phyloP scores from a whole-genome alignment of 192 early-diverging fungal genomes.

The Diversispora eburnea region DNA sequence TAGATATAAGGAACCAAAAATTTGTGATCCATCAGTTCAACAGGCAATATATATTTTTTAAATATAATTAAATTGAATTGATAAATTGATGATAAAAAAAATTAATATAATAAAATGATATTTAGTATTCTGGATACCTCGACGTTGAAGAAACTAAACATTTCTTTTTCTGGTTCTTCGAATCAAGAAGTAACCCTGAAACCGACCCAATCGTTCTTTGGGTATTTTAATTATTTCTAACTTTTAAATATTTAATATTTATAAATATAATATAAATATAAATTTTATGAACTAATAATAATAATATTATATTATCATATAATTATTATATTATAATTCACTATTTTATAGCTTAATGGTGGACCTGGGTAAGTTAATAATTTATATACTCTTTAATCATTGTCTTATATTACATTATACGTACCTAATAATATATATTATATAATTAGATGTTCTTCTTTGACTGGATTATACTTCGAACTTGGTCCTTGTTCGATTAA shows the following conservation, averaged over 20 bases:
- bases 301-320: not conserved
- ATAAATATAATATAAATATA: not conserved
- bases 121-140: slow-evolving; percentile 75
- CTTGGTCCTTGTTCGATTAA: slow-evolving; percentile 84
- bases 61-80: too few species aligned
- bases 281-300: not conserved
- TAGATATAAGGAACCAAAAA: too few species aligned
- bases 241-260: not conserved
- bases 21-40: too few species aligned
- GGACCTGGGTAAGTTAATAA: slow-evolving; percentile 58
- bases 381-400: not conserved
- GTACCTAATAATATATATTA: not conserved
- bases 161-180: slow-evolving; percentile 98
- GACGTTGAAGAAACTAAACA: slow-evolving; percentile 67
- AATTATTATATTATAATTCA: not conserved
- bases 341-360: slow-evolving; percentile 58
- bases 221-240: slow-evolving; percentile 19
- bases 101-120: not conserved
- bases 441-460: slow-evolving; percentile 56
- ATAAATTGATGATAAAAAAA: too few species aligned
- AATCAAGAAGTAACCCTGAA: slow-evolving; percentile 69
- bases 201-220: slow-evolving; percentile 76
- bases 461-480: slow-evolving; percentile 80
- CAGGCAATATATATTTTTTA: too few species aligned
- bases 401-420: not conserved